These are phyloP conservation scores for Wickerhamiella sorbophila DNA, from an alignment of 805 yeast species.

Conservation along the genomic window DNA sequence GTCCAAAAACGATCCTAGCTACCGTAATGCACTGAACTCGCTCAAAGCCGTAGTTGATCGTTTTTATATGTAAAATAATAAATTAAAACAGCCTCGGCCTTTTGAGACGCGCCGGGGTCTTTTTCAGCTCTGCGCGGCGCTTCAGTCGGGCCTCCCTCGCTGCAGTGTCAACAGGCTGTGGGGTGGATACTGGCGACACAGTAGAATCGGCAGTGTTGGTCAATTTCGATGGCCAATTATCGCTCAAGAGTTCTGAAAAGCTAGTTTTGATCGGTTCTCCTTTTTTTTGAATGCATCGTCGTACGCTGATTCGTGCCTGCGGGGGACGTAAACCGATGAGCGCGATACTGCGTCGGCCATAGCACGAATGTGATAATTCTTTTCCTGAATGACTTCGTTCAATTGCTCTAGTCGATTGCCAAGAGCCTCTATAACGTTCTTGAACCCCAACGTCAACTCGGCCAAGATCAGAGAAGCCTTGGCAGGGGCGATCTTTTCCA, in stretches of 20 bases:
- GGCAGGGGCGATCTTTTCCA: neutral
- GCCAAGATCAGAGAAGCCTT: neutral
- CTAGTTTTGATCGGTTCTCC: too few species aligned
- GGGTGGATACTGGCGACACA: too few species aligned
- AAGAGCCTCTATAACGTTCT: neutral
- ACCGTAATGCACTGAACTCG: neutral
- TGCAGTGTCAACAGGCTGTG: too few species aligned
- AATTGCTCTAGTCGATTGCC: neutral
- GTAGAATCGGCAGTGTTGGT: too few species aligned
- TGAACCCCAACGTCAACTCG: neutral
- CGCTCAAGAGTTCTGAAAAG: too few species aligned
- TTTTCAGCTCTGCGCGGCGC: neutral
- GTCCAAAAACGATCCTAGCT: neutral
- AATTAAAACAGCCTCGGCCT: neutral
- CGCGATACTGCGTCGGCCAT: constrained; percentile 1
- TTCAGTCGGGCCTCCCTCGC: neutral
- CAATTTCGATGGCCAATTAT: too few species aligned
- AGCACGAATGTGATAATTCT: constrained; percentile 3
- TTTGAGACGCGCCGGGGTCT: neutral
- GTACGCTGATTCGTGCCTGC: neutral
- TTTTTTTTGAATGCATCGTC: neutral
- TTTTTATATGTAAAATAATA: neutral
- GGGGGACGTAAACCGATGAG: constrained; percentile 1
- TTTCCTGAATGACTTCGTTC: neutral
- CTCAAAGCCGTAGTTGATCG: neutral